phyloP scores from a whole-genome alignment of 805 yeast genomes.

The Schwanniomyces occidentalis region DNA sequence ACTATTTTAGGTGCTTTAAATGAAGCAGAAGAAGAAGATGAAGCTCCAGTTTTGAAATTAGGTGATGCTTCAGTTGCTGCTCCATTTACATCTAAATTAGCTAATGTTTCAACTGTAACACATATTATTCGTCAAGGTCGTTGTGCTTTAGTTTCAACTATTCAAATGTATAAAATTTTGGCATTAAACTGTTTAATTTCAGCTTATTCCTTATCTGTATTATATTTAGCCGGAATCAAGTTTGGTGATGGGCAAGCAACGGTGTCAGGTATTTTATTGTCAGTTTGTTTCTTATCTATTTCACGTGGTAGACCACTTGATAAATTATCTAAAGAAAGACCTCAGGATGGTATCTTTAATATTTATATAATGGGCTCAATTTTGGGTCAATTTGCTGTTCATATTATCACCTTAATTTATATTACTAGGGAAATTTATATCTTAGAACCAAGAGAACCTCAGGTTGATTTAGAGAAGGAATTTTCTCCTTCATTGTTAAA shows the following conservation, averaged over 20 bases:
- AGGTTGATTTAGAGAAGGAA: conserved; percentile 83
- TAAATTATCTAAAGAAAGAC: conserved; percentile 88
- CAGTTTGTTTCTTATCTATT: conserved; percentile 92
- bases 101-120: conserved; percentile 90
- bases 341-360: conserved; percentile 96
- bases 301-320: conserved; percentile 92
- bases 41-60: conserved; percentile 88
- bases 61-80: conserved; percentile 99
- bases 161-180: conserved; percentile 97
- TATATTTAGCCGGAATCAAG: conserved; percentile 95
- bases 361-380: conserved; percentile 96
- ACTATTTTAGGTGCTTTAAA: conserved; percentile 56
- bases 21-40: conserved; percentile 66
- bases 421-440: conserved; percentile 80
- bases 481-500: conserved; percentile 89
- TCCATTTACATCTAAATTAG: conserved; percentile 92
- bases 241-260: conserved; percentile 99
- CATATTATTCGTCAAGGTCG: conserved; percentile 97
- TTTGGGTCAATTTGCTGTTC: conserved; percentile 93
- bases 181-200: conserved; percentile 96
- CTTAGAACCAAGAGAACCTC: conserved; percentile 90
- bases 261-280: conserved; percentile 85
- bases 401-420: conserved; percentile 77
- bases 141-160: conserved; percentile 94
- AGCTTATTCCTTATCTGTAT: conserved; percentile 91